These are phyloP conservation scores for Phialophora expanda DNA, from an alignment of 2,329 filamentous ascomycete species.

Conservation along the genomic window DNA sequence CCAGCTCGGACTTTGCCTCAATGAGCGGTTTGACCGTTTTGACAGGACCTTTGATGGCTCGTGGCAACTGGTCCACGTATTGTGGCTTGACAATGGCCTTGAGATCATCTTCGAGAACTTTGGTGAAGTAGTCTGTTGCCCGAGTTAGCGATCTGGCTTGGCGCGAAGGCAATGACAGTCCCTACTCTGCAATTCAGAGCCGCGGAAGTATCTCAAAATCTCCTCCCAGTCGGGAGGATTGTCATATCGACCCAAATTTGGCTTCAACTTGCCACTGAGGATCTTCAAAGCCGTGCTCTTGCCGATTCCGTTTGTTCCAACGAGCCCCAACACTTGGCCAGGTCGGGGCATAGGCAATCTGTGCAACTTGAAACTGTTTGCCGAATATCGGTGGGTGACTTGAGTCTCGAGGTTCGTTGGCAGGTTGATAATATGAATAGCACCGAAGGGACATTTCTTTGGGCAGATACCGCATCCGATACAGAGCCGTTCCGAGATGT, in stretches of 20 bases:
- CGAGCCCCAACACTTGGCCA: slow-evolving; percentile 91
- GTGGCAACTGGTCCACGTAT: slow-evolving; percentile 98
- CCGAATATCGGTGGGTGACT: slow-evolving; percentile 97
- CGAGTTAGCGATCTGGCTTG: slow-evolving; percentile 29
- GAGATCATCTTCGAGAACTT: slow-evolving; percentile 93
- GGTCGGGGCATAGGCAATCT: slow-evolving; percentile 93
- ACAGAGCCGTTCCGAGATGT: slow-evolving; percentile 94
- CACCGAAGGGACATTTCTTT: slow-evolving; percentile 98
- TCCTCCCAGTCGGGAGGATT: slow-evolving; percentile 99
- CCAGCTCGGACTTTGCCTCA: slow-evolving; percentile 74
- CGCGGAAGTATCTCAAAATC: slow-evolving; percentile 97
- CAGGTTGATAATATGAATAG: slow-evolving; percentile 99
- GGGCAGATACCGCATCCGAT: slow-evolving; percentile 99
- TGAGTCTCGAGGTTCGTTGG: slow-evolving; percentile 98
- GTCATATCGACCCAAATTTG: slow-evolving; percentile 91
- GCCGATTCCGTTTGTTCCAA: slow-evolving; percentile 99
- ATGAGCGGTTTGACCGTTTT: slow-evolving; percentile 82
- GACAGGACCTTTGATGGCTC: slow-evolving; percentile 80
- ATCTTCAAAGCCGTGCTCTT: slow-evolving; percentile 99
- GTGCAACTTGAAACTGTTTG: slow-evolving; percentile 99
- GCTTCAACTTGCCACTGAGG: slow-evolving; percentile 96
- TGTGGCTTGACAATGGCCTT: slow-evolving; percentile 99
- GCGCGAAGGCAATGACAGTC: slow-evolving; percentile 23
- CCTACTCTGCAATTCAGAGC: slow-evolving; percentile 94
- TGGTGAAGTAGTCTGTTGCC: slow-evolving; percentile 89